Evolutionary conservation across 176 grass and related monocot species (phyloP).

Genomic region (Carex kokanica): DNA sequence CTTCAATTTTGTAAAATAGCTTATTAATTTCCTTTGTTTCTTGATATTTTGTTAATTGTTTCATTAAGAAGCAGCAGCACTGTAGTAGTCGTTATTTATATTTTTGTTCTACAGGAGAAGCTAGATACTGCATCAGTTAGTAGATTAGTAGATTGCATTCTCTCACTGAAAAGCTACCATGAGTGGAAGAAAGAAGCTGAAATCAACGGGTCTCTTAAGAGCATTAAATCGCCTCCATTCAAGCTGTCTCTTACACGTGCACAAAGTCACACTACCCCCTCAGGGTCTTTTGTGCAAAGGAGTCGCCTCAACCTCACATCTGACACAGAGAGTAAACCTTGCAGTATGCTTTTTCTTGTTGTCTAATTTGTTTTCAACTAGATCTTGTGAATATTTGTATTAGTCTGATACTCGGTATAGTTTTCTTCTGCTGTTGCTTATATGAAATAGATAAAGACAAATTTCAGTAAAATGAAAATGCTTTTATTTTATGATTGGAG

Average conservation of each 20-base stretch:
- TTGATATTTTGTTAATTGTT: background rate
- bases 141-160: constrained; percentile 76
- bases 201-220: constrained; percentile 40
- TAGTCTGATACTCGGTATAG: background rate
- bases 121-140: constrained; percentile 51
- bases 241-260: constrained; percentile 24
- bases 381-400: background rate
- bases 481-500: background rate
- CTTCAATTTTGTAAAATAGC: background rate
- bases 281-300: constrained; percentile 25
- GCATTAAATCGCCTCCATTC: constrained; percentile 67
- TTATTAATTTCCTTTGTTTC: background rate
- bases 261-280: constrained; percentile 31
- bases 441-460: background rate
- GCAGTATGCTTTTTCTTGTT: background rate
- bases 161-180: constrained; percentile 64
- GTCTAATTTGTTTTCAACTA: no score
- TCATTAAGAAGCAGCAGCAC: background rate
- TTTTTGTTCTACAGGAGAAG: constrained; percentile 56
- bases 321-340: constrained; percentile 31
- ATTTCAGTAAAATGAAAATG: background rate
- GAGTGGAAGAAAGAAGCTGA: constrained; percentile 44
- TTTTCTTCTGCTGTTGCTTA: background rate
- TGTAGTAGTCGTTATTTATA: background rate
- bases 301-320: constrained; percentile 42